Conservation (phyloP, 192 early-diverging fungal species). For the Podila clonocystis region DNA sequence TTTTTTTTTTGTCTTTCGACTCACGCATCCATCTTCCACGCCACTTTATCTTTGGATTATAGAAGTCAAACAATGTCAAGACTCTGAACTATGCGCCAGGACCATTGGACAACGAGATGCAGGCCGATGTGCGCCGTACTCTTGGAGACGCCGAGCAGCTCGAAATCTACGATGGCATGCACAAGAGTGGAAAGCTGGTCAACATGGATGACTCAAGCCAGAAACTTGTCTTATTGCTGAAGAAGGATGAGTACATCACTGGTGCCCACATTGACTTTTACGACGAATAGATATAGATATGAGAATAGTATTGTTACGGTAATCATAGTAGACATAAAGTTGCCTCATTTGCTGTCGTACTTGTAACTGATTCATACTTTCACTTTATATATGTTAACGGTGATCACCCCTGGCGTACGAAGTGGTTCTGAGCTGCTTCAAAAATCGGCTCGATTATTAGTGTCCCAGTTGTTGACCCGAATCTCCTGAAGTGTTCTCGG, state of each 20-base stretch:
- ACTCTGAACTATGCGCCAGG: constrained; percentile 90
- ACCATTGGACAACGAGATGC: constrained; percentile 88
- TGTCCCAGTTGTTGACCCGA: no score
- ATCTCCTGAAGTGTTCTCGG: no score
- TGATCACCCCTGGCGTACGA: no score
- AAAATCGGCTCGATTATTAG: no score
- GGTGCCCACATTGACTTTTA: constrained; percentile 79
- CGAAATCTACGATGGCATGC: constrained; percentile 70
- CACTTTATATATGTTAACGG: no score
- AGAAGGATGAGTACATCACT: constrained; percentile 63
- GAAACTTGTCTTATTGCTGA: constrained; percentile 70
- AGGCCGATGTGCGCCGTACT: constrained; percentile 72
- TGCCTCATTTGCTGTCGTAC: no score
- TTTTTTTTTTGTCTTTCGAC: not conserved
- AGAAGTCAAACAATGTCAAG: constrained; percentile 58
- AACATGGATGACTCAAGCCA: constrained; percentile 69
- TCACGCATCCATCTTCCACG: not conserved
- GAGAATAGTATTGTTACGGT: no score
- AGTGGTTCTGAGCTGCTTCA: no score
- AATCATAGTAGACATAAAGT: not conserved
- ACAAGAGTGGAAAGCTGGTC: constrained; percentile 64
- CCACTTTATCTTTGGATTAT: not conserved
- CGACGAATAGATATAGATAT: constrained; percentile 48
- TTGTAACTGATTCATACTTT: no score
- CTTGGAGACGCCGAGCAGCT: constrained; percentile 74